These are phyloP conservation scores for Tolypocladium amazonense DNA, from an alignment of 2,329 filamentous ascomycete species.

Conservation along the genomic window DNA sequence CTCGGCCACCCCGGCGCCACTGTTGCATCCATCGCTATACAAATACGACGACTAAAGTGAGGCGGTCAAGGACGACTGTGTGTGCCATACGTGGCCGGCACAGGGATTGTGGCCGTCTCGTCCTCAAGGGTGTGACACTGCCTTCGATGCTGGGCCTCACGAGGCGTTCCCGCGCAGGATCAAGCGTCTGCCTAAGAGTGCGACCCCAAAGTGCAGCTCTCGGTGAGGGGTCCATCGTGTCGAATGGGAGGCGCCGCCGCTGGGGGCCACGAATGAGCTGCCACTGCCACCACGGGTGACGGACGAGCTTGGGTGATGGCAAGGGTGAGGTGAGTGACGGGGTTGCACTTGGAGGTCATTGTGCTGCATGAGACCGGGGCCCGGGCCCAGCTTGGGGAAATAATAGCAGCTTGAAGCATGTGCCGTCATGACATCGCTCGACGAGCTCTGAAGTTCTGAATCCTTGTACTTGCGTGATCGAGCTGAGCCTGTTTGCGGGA, in stretches of 20 bases:
- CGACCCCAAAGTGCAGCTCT: neutral
- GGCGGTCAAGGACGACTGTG: neutral
- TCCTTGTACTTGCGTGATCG: neutral
- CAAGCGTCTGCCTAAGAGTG: neutral
- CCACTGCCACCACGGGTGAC: neutral
- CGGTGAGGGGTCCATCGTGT: neutral
- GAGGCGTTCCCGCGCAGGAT: neutral
- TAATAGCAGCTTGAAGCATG: neutral
- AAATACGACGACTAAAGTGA: neutral
- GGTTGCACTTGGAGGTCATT: neutral
- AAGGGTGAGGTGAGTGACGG: neutral
- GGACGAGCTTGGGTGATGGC: neutral
- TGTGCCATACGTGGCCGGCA: conserved; percentile 1
- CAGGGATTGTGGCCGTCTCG: neutral
- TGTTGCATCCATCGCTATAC: neutral
- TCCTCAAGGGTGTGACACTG: neutral
- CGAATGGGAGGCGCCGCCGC: neutral
- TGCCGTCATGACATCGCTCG: neutral
- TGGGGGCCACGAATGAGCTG: neutral
- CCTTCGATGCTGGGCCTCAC: neutral
- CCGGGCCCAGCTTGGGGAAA: neutral
- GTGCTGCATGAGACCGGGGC: neutral
- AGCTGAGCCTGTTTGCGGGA: neutral
- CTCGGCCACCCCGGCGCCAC: neutral
- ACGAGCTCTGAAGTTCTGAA: too few species aligned